Base-by-base conservation (phyloP, 2,329 filamentous ascomycete species). In the Ophiostoma montium region DNA sequence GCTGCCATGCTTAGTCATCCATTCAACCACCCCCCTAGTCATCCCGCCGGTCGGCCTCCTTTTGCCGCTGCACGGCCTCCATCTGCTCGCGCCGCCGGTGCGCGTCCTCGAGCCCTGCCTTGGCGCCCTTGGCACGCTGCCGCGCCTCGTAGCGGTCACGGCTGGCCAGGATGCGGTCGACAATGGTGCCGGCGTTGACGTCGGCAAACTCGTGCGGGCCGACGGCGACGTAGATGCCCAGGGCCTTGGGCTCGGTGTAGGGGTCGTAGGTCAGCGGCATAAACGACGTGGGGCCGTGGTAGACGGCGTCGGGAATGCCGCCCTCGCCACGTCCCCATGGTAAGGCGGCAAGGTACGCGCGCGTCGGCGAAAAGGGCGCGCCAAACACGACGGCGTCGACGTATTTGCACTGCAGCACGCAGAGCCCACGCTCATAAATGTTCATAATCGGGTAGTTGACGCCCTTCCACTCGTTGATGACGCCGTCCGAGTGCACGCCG, bases 361-460 rank as follows among this genome's bases (percentile, higher is more conserved):
- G 76, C n/a, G 79, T 86, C 3, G 90, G 87, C 2, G 82, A 80
- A 62, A 94, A 95, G 1, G 92, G 92, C 0, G 92, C 87, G 35
- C 85, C 86, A 61, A 98, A 94, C 53, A 96, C 71, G 49, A 94
- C 81, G 35, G 86, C 81, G 63, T 94, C 77, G 60, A 96, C 75
- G 67, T 94, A 94, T 82, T 84, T 84, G 71, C 92, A 98, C 62
- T 98, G 92, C 54, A 96, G 70, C 30, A 96, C 90, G 63, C 92
- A 98, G 19, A 98, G 78, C 2, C 89, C 89, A 38, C 92, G 83
- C 70, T 98, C 92, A 60, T 90, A 95, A 50, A 95, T 89, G 70
- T 96, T 98, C 92, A 98, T 98, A 68, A 98, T 96, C 23, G 92
- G 92, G 62, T 95, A 98, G 68, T 98, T 98, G 59, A 95, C 75